phyloP scores from a whole-genome alignment of 305 asterid species.

The Striga hermonthica region DNA sequence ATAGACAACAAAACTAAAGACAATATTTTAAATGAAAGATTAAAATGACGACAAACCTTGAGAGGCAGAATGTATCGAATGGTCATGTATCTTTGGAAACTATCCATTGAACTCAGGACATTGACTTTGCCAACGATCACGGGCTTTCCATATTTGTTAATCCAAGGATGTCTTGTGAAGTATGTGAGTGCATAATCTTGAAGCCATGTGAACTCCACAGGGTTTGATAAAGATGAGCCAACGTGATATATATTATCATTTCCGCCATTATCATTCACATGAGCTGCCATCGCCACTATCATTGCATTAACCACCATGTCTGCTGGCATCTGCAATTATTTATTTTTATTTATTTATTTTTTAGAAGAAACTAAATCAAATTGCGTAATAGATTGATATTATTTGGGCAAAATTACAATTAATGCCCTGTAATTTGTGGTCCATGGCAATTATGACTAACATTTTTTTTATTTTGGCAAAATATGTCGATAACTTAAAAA shows the following conservation, averaged over 20 bases:
- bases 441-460: too few species aligned
- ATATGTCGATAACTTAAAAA: too few species aligned
- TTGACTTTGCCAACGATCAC: conserved; percentile 49
- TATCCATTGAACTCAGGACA: conserved; percentile 47
- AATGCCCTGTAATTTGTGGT: too few species aligned
- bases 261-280: conserved; percentile 37
- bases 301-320: conserved; percentile 88
- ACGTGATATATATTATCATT: conserved; percentile 45
- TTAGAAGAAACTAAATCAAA: too few species aligned
- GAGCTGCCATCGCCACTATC: conserved; percentile 67
- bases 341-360: too few species aligned
- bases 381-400: too few species aligned
- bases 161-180: conserved; percentile 54
- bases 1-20: too few species aligned
- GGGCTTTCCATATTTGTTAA: conserved; percentile 50
- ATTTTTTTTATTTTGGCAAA: too few species aligned
- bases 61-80: conserved; percentile 56
- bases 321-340: conserved; percentile 62
- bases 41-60: conserved; percentile 37
- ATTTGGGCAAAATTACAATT: too few species aligned
- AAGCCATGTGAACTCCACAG: conserved; percentile 30
- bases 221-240: conserved; percentile 57
- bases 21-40: too few species aligned
- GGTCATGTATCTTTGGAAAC: conserved; percentile 45
- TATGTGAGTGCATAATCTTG: conserved; percentile 44